Evolutionary conservation across 2,329 filamentous ascomycete genomes (phyloP), one percentile per base, ranked within the genome.

Genomic region (Byssothecium circinans): DNA sequence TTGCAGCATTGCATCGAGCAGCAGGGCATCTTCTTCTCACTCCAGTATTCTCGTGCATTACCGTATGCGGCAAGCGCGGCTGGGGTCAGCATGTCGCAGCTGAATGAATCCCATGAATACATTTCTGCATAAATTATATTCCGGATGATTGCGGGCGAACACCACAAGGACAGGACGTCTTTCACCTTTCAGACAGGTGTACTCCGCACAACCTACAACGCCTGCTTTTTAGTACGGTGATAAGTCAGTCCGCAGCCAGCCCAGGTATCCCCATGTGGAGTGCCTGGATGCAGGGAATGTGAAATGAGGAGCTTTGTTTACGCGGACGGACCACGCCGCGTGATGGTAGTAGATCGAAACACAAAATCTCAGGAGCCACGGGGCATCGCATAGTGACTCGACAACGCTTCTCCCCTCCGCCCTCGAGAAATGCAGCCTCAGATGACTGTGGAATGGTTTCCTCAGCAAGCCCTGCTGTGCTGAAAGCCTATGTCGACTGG

Each of bases 391-490:
- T 34, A 23, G 42, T 18, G 33, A 30, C 25, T 17, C 33, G 14
- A 43, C 49, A 27, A 43, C 42, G n/a, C 42, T 37, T 22, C 32
- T 48, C 22, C 43, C 36, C 46, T 53, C 50, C 43, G 41, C 50
- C 38, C 39, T 46, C 55, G 41, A 58, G 60, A 49, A 54, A 70
- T 69, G 67, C 62, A 41, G 46, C 50, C 57, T 47, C 51, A 57
- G 47, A 50, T 49, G 56, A 47, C 45, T 41, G 50, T 64, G 61
- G 60, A 27, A 71, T 71, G 68, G 63, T 53, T 65, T 62, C 60
- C 48, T 46, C 50, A 47, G 56, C 57, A 54, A 50, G 54, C 52
- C 56, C 61, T 41, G 41, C 55, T 42, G 50, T 64, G 42, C 50
- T 68, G 56, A 66, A 59, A 58, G 56, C 56, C 41, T 68, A 60